phyloP scores from a whole-genome alignment of 371 early-diverging fungal genomes.

The Rhizopus stolonifer region DNA sequence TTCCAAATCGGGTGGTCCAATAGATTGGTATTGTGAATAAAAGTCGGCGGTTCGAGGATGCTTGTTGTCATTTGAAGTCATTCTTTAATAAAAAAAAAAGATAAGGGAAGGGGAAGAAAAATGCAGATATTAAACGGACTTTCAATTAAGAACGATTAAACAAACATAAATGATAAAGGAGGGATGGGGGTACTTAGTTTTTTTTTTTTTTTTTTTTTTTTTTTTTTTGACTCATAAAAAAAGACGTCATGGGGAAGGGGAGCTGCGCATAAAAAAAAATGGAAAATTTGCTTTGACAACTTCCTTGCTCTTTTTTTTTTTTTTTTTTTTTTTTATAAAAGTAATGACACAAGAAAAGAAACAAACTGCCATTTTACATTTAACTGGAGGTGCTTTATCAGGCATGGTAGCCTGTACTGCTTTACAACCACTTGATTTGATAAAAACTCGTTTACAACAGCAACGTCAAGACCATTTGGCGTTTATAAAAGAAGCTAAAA shows the following conservation, averaged over 20 bases:
- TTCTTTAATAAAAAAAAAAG: neutral
- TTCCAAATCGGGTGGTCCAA: slow-evolving; percentile 25
- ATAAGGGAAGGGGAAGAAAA: neutral
- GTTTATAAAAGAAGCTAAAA: slow-evolving; percentile 47
- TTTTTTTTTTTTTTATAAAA: neutral
- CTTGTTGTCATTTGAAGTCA: neutral
- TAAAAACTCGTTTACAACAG: slow-evolving; percentile 86
- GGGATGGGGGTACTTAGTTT: too few relatives aligned
- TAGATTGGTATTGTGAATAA: slow-evolving; percentile 26
- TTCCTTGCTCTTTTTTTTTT: neutral
- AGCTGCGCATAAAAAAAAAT: neutral
- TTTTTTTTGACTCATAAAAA: neutral
- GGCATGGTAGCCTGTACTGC: slow-evolving; percentile 80
- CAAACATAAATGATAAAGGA: too few relatives aligned
- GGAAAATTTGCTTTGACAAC: neutral
- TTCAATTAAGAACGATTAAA: neutral
- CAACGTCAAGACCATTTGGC: slow-evolving; percentile 55
- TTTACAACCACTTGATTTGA: slow-evolving; percentile 91
- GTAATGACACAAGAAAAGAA: slow-evolving; percentile 20
- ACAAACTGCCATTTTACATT: slow-evolving; percentile 52
- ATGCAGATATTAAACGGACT: neutral
- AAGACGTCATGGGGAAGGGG: neutral
- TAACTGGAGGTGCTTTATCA: slow-evolving; percentile 79
- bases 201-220: too few relatives aligned
- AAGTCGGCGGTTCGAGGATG: slow-evolving; percentile 2